Evolutionary conservation across 1,284 basidiomycete genomes (phyloP).

Genomic region (Leccinum variabile): DNA sequence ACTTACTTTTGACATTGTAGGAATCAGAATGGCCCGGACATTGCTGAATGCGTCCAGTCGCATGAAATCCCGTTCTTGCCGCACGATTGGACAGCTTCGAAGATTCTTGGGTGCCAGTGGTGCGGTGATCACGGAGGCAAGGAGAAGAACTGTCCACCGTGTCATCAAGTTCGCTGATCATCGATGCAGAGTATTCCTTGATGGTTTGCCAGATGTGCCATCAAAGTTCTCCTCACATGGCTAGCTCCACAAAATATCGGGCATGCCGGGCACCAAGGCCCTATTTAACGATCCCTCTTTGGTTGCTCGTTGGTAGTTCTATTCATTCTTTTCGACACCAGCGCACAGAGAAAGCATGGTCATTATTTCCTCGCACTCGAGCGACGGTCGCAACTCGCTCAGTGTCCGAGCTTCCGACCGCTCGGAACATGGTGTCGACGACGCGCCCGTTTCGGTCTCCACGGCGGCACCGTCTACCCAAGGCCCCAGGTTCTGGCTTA

Average conservation of each 20-base stretch:
- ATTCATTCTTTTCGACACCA: background rate
- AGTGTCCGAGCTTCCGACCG: background rate
- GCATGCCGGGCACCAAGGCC: background rate
- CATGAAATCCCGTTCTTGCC: background rate
- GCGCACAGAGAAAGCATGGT: constrained; percentile 1
- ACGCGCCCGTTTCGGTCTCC: constrained; percentile 1
- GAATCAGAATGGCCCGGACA: background rate
- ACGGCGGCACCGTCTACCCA: background rate
- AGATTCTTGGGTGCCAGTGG: background rate
- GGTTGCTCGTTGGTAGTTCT: background rate
- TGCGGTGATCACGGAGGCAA: constrained; percentile 9
- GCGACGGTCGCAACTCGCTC: constrained; percentile 6
- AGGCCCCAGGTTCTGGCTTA: background rate
- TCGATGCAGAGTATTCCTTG: constrained; percentile 1
- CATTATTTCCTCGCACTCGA: constrained; percentile 4
- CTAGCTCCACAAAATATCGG: background rate
- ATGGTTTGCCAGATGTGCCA: background rate
- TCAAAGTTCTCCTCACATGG: background rate
- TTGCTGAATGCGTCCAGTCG: background rate
- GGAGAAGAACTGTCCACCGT: constrained; percentile 1
- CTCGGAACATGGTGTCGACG: background rate
- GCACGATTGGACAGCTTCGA: background rate
- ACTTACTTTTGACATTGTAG: too few relatives aligned
- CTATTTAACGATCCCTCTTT: constrained; percentile 3
- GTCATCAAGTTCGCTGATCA: constrained; percentile 5